Evolutionary conservation across 2,329 filamentous ascomycete genomes (phyloP), one percentile per base, ranked within the genome.

Genomic region (Diaporthe sp.): DNA sequence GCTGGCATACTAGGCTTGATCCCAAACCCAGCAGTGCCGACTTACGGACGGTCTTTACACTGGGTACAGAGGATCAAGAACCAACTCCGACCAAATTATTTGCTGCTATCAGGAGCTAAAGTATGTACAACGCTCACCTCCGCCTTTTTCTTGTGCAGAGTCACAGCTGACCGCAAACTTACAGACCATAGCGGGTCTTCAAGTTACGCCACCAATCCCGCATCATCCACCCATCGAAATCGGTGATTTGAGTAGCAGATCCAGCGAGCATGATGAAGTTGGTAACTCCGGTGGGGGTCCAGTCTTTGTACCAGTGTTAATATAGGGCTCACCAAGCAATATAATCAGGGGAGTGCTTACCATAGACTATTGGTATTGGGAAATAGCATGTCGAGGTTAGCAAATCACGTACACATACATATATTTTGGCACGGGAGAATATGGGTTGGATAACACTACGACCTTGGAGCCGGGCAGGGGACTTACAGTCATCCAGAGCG

Each of bases 191-290:
- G 12, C 62, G 62, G 28, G 44, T 67, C 44, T 67, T 67, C 62
- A 67, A 31, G 44, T 67, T 67, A 17, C 62, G 81, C 86, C 86
- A 88, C 85, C 86, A 88, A 78, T 88, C 85, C 1, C 86, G 79
- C 62, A 85, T 79, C 86, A 88, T 88, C 87, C 87, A 88, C 28
- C 84, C 85, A 71, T 88, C 86, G 67, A 88, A 88, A 57, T 88
- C 86, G 3, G 86, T 88, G 28, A 88, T 82, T 62, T 82, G 75
- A 28, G 78, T 80, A 1, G 87, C 80, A 61, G 83, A 84, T 5
- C 87, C 86, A 65, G 86, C 85, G 60, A 83, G 78, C 86, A 88
- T 87, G 77, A 88, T 82, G 80, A 88, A 88, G 78, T 81, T 85
- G 10, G 79, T 78, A 44, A 85, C 78, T 8, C 85, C 85, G 8